Conservation (phyloP, 768 basidiomycete species). For the Tricholoma bakamatsutake region DNA sequence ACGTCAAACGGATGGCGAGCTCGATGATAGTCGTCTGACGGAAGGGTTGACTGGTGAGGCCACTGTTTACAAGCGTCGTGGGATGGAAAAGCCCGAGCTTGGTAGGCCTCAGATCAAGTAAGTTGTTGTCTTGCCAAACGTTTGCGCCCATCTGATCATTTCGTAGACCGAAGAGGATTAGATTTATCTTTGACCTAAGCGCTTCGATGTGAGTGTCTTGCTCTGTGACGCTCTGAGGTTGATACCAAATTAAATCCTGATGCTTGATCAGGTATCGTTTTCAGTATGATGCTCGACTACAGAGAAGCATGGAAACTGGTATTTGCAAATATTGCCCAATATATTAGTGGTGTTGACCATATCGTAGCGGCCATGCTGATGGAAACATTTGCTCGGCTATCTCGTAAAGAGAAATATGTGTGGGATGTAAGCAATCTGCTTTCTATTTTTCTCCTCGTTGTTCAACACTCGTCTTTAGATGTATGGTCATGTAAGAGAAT, state of each 20-base stretch:
- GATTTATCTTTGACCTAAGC: slow-evolving; percentile 65
- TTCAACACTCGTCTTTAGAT: slow-evolving; percentile 33
- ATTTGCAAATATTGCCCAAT: slow-evolving; percentile 1
- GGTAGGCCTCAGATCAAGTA: slow-evolving; percentile 67
- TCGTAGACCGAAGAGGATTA: slow-evolving; percentile 56
- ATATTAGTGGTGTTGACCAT: neutral
- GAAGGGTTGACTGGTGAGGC: slow-evolving; percentile 66
- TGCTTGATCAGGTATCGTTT: slow-evolving; percentile 51
- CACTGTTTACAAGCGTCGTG: slow-evolving; percentile 64
- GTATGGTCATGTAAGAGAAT: slow-evolving; percentile 52
- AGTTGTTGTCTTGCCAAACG: neutral
- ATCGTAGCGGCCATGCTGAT: slow-evolving; percentile 64
- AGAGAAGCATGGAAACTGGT: slow-evolving; percentile 64
- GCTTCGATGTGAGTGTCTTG: slow-evolving; percentile 49
- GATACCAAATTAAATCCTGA: neutral
- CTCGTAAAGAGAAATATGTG: slow-evolving; percentile 64
- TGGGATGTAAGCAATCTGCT: slow-evolving; percentile 54
- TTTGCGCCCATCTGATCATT: neutral
- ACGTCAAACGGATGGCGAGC: slow-evolving; percentile 64
- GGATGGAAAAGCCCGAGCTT: slow-evolving; percentile 64
- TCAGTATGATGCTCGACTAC: slow-evolving; percentile 63
- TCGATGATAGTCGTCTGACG: slow-evolving; percentile 60
- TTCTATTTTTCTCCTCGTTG: neutral
- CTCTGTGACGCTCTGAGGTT: neutral
- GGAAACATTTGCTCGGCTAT: slow-evolving; percentile 62